Conservation (phyloP, 2,329 filamentous ascomycete species). For the Nothomitra cinnamomea region DNA sequence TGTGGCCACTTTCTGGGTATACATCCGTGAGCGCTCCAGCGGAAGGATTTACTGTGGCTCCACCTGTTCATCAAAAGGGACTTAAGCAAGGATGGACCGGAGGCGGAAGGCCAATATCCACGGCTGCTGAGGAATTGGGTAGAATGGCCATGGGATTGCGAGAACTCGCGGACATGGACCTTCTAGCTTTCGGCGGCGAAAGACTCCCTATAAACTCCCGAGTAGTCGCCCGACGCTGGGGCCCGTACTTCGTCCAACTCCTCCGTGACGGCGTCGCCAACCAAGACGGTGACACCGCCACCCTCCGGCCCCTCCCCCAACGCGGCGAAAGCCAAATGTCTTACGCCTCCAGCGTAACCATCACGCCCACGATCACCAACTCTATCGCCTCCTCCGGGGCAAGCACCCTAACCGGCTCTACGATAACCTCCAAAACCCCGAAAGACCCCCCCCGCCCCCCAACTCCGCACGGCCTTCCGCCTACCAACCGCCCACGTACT, state of each 20-base stretch:
- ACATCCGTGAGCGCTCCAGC: slow-evolving; percentile 63
- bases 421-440: slow-evolving; percentile 16
- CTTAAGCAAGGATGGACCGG: slow-evolving; percentile 47
- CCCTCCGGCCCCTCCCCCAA: slow-evolving; percentile 40
- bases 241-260: slow-evolving; percentile 86
- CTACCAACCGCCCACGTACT: slow-evolving; percentile 56
- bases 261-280: slow-evolving; percentile 61
- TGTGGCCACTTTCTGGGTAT: slow-evolving; percentile 63
- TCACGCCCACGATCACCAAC: slow-evolving; percentile 47
- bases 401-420: slow-evolving; percentile 1
- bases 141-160: slow-evolving; percentile 59
- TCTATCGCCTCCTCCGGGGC: background rate
- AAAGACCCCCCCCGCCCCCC: slow-evolving; percentile 30
- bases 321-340: slow-evolving; percentile 27
- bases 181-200: slow-evolving; percentile 79
- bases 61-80: slow-evolving; percentile 31
- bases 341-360: slow-evolving; percentile 71
- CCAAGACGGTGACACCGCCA: slow-evolving; percentile 48
- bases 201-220: slow-evolving; percentile 87
- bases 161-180: slow-evolving; percentile 94
- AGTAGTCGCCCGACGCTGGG: slow-evolving; percentile 76
- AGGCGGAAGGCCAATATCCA: slow-evolving; percentile 59
- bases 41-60: slow-evolving; percentile 26
- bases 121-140: slow-evolving; percentile 71
- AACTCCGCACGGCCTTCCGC: slow-evolving; percentile 34